Evolutionary conservation across 768 basidiomycete genomes (phyloP).

Genomic region (Mycena epipterygia): DNA sequence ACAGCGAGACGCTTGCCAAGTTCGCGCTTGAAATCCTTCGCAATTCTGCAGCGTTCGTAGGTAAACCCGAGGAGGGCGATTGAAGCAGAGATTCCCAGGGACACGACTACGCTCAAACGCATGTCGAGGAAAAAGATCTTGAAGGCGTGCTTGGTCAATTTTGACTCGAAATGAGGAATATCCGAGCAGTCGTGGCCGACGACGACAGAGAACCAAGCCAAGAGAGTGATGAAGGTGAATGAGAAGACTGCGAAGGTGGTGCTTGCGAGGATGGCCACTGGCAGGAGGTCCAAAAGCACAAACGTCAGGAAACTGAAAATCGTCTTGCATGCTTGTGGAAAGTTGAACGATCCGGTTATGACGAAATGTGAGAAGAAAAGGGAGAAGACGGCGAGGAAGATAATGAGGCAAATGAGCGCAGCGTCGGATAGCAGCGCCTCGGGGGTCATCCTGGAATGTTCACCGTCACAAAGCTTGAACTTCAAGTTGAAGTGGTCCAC

Average conservation of each 20-base stretch:
- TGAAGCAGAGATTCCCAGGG: background rate
- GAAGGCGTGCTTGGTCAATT: background rate
- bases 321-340: conserved; percentile 2
- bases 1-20: conserved; percentile 9
- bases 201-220: background rate
- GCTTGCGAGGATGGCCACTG: background rate
- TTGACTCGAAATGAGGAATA: background rate
- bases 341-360: background rate
- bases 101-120: background rate
- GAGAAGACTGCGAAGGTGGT: background rate
- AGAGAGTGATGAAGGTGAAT: background rate
- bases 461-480: too few relatives aligned
- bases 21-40: background rate
- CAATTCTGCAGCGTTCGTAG: conserved; percentile 3
- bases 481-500: background rate
- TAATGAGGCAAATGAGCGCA: background rate
- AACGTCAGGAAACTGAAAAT: background rate
- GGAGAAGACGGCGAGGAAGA: background rate
- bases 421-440: background rate
- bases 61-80: background rate
- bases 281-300: background rate
- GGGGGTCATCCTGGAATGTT: too few relatives aligned
- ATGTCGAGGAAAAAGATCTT: background rate
- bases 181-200: background rate
- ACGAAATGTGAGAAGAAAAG: background rate